Conservation (phyloP, 2,329 filamentous ascomycete genomes). For the Curvularia lunata region DNA sequence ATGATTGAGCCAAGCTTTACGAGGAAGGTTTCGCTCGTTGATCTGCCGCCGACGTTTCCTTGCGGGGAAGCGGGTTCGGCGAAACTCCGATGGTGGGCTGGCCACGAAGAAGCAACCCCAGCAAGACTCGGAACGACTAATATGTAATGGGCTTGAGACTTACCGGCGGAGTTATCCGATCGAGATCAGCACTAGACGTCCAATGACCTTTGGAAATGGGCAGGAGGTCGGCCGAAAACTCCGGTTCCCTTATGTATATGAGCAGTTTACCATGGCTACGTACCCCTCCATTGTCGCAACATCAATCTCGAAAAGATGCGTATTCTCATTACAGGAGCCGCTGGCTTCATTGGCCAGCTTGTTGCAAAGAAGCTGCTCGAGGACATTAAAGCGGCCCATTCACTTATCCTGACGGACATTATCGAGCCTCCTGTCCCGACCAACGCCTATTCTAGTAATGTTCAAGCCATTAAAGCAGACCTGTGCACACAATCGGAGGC, state of each 20-base stretch:
- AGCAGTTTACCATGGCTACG: constrained; percentile 5
- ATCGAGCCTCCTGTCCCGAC: constrained; percentile 58
- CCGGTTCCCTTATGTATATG: constrained; percentile 7
- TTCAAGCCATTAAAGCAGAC: constrained; percentile 57
- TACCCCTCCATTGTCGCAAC: neutral
- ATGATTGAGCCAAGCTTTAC: neutral
- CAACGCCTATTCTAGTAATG: constrained; percentile 51
- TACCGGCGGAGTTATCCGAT: neutral
- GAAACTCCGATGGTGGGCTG: constrained; percentile 8
- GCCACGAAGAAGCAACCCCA: constrained; percentile 2
- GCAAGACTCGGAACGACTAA: neutral
- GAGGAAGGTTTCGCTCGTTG: constrained; percentile 3
- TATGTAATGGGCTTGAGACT: neutral
- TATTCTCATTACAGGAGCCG: constrained; percentile 66
- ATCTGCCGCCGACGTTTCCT: constrained; percentile 8
- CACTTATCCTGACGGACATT: constrained; percentile 63
- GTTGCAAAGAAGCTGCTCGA: constrained; percentile 61
- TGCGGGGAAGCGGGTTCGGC: constrained; percentile 18
- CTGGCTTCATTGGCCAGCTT: constrained; percentile 67
- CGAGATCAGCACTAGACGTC: neutral
- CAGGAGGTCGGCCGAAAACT: constrained; percentile 1
- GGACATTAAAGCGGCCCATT: constrained; percentile 48
- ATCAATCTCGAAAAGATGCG: constrained; percentile 13
- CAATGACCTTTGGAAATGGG: neutral
- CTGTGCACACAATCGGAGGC: constrained; percentile 45